Evolutionary conservation across 202 grass and related monocot genomes (phyloP), one percentile per base, ranked within the genome.

Genomic region (Schoenoplectus tabernaemontani): DNA sequence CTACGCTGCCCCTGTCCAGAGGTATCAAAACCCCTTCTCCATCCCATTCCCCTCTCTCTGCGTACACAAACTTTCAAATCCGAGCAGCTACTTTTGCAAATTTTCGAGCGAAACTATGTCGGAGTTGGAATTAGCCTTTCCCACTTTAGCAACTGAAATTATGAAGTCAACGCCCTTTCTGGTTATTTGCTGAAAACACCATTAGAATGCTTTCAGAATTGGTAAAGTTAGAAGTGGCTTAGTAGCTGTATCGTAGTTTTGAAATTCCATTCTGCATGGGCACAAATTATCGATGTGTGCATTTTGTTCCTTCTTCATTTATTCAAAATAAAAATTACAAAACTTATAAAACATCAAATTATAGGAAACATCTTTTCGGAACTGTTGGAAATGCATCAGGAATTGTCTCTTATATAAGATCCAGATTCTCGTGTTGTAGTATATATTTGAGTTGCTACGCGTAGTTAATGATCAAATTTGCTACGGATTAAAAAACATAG

Each of bases 11-110:
- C 74, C 85, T 1, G 71, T 57, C 10, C 61, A 70, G 13, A 83
- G 80, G 80, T 87, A 79, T 22, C n/a, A 58, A 57, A n/a, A n/a
- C n/a, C n/a, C n/a, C n/a, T n/a, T n/a, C n/a, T 20, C 37, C 37
- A 46, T 60, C 70, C 57, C 68, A 77, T 41, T 57, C 70, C 26
- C 79, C 84, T 32, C 70, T 79, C n/a, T n/a, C n/a, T n/a, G n/a
- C 0, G 67, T 50, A 4, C 58, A 76, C 12, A 82, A 70, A 69
- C 82, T 68, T 15, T 38, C 32, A 41, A 20, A 5, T 3, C 28
- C 6, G n/a, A n/a, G n/a, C n/a, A n/a, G n/a, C n/a, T n/a, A n/a
- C 9, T 63, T 81, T 20, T 65, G 26, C 38, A 10, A 3, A n/a
- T n/a, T n/a, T n/a, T n/a, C n/a, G n/a, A n/a, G n/a, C n/a, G n/a